A percentile compares a stretch with the other conserved stretches of the same genome.
These are phyloP conservation scores for Skeletonema grethae DNA, from an alignment of 108 stramenopile species.

Conservation along the genomic window DNA sequence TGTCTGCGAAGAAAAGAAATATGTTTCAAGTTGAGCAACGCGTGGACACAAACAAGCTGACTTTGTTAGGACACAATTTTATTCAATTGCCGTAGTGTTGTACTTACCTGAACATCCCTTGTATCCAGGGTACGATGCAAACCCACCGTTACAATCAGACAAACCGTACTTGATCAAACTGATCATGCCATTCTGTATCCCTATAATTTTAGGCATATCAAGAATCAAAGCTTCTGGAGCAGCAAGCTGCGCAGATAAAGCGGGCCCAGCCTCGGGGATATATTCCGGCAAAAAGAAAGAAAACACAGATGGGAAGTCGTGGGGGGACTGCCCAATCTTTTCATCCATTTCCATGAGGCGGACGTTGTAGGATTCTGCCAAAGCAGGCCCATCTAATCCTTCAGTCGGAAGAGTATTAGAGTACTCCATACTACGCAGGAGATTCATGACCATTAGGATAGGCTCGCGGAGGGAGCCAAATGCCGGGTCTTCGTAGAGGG, in stretches of 20 bases:
- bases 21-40: background rate
- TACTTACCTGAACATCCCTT: background rate
- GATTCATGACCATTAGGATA: conserved; percentile 51
- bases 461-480: conserved; percentile 69
- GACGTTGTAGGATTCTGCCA: conserved; percentile 13
- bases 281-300: conserved; percentile 60
- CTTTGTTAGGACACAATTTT: background rate
- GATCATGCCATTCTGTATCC: conserved; percentile 53
- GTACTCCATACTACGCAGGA: conserved; percentile 66
- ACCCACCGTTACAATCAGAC: conserved; percentile 47
- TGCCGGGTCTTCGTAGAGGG: conserved; percentile 61
- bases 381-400: conserved; percentile 19
- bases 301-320: conserved; percentile 53
- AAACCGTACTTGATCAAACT: conserved; percentile 58
- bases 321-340: conserved; percentile 44
- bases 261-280: conserved; percentile 40
- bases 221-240: conserved; percentile 55
- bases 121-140: conserved; percentile 28
- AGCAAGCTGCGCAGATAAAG: conserved; percentile 17
- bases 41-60: background rate
- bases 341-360: conserved; percentile 20
- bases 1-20: conserved; percentile 16
- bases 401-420: conserved; percentile 24
- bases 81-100: background rate
- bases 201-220: conserved; percentile 44